Evolutionary conservation across 768 basidiomycete species (phyloP).

Genomic region (Podaxis sp.): DNA sequence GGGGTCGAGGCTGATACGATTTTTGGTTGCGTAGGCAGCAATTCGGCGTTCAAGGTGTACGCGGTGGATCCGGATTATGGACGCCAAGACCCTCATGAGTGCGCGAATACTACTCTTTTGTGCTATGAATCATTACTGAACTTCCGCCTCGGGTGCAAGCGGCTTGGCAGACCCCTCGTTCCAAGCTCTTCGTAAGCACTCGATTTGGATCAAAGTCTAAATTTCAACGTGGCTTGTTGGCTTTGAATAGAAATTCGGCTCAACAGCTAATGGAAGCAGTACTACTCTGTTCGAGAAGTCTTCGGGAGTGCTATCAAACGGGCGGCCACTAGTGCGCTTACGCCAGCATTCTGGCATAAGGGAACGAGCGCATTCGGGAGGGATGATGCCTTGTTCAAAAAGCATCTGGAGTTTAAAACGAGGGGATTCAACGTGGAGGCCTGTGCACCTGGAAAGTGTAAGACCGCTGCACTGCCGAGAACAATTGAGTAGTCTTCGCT

Average conservation of each 20-base stretch:
- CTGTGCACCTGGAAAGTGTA: slow-evolving; percentile 33
- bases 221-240: background rate
- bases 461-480: slow-evolving; percentile 33
- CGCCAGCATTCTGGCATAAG: slow-evolving; percentile 55
- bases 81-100: slow-evolving; percentile 47
- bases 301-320: slow-evolving; percentile 42
- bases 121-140: slow-evolving; percentile 13
- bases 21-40: slow-evolving; percentile 32
- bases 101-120: background rate
- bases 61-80: slow-evolving; percentile 66
- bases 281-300: slow-evolving; percentile 50
- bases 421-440: slow-evolving; percentile 30
- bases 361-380: slow-evolving; percentile 48
- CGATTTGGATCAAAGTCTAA: background rate
- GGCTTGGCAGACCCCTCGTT: slow-evolving; percentile 38
- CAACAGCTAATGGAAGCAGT: slow-evolving; percentile 45
- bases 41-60: slow-evolving; percentile 55
- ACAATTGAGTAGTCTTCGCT: slow-evolving; percentile 26
- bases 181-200: slow-evolving; percentile 39
- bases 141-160: slow-evolving; percentile 20
- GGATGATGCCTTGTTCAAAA: slow-evolving; percentile 40
- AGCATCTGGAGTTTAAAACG: slow-evolving; percentile 40
- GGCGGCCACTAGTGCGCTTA: slow-evolving; percentile 32
- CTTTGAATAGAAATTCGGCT: background rate
- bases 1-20: background rate